These are phyloP conservation scores for Chrysosphaeria jannelii DNA, from an alignment of 2,329 filamentous ascomycete species.

Conservation along the genomic window DNA sequence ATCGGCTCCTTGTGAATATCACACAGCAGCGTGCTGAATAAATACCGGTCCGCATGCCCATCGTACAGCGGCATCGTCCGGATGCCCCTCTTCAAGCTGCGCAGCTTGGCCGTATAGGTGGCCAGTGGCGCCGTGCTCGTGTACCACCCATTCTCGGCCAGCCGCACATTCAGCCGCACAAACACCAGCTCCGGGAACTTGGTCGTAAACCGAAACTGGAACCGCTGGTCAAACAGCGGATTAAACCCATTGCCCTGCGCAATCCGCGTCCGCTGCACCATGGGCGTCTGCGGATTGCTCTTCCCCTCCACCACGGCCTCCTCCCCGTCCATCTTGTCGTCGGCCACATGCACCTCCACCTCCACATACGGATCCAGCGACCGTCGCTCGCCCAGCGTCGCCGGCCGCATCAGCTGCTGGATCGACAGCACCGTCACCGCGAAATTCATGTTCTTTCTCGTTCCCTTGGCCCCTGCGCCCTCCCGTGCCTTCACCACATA, in stretches of 20 bases:
- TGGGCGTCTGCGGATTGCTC: constrained; percentile 1
- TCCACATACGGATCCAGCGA: constrained; percentile 82
- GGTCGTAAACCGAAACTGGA: constrained; percentile 63
- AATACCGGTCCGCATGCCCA: constrained; percentile 64
- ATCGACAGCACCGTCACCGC: constrained; percentile 74
- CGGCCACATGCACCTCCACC: constrained; percentile 78
- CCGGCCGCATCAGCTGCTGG: constrained; percentile 68
- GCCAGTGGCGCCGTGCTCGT: constrained; percentile 35
- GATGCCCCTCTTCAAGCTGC: constrained; percentile 69
- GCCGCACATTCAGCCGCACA: constrained; percentile 74
- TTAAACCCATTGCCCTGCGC: constrained; percentile 80
- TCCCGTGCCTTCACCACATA: constrained; percentile 84
- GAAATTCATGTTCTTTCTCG: constrained; percentile 60
- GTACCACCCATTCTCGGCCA: constrained; percentile 45
- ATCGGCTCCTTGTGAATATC: constrained; percentile 38
- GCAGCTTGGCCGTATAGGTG: constrained; percentile 77
- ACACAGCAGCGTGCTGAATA: constrained; percentile 87
- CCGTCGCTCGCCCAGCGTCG: constrained; percentile 20
- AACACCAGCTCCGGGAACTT: constrained; percentile 85
- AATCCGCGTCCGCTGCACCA: constrained; percentile 38
- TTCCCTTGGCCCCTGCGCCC: constrained; percentile 28
- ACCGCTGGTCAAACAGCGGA: constrained; percentile 54
- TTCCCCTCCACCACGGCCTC: constrained; percentile 13
- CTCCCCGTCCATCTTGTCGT: constrained; percentile 73
- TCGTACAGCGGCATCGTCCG: constrained; percentile 77